Evolutionary conservation across 2,329 filamentous ascomycete genomes (phyloP), one percentile per base, ranked within the genome.

Genomic region (Chlorencoelia australis): DNA sequence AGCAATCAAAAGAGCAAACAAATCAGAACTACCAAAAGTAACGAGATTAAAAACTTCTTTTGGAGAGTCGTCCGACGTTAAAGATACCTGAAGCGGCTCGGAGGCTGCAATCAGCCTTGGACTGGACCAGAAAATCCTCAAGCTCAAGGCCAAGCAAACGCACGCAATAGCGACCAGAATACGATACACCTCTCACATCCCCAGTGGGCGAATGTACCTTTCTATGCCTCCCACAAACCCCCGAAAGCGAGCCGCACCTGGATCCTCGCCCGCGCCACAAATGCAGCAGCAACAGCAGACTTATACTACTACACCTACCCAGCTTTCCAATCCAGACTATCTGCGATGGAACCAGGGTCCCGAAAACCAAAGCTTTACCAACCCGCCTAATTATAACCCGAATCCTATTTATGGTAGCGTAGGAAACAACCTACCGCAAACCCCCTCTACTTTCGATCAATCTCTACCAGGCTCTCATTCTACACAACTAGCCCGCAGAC

Each of bases 211-310:
- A 40, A 46, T 49, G 41, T 33, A 42, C 41, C 32, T 20, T 42
- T 44, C 33, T 18, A 55, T 54, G 54, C 44, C 52, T 53, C 45
- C 71, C 39, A 60, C 64, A 30, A 73, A 72, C 45, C 58, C 69
- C 14, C 63, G 82, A 59, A 91, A 91, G 66, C 72, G 84, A 58
- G 68, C 80, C 48, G 82, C 83, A 30, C 79, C 83, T 39, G 82
- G 80, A 55, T 65, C 78, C 43, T 70, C 75, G 24, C 79, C 83
- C n/a, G 62, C 73, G 46, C 62, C 71, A 15, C 72, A 75, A 21
- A 55, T 66, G 33, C 65, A 66, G 25, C 64, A 64, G 46, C 60
- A 71, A 53, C 69, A 71, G 39, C 66, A 70, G 43, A 61, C 65
- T 39, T 67, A 66, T 31, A 57, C 67, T 44, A 57, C 67, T 44